These are phyloP conservation scores for Calonectria multiphialidica DNA, from an alignment of 2,329 filamentous ascomycete species.

Conservation along the genomic window DNA sequence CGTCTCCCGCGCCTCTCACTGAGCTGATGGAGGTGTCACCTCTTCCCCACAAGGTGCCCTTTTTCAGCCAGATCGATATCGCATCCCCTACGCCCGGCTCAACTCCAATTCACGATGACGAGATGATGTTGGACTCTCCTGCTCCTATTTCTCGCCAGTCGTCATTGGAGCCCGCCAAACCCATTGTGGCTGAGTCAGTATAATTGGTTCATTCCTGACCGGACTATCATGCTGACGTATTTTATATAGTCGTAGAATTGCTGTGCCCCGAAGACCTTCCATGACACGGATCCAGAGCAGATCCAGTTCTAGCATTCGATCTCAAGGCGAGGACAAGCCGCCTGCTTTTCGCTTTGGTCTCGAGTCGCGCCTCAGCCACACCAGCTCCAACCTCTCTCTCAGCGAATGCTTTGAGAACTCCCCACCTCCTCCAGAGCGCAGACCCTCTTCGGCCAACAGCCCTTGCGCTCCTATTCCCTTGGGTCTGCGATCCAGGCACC, in stretches of 20 bases:
- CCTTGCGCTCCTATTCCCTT: slow-evolving; percentile 66
- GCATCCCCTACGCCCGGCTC: slow-evolving; percentile 78
- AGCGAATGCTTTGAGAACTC: slow-evolving; percentile 82
- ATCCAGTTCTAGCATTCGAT: slow-evolving; percentile 74
- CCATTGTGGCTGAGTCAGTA: slow-evolving; percentile 66
- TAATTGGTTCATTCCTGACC: slow-evolving; percentile 33
- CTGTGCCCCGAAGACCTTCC: slow-evolving; percentile 78
- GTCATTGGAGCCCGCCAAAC: slow-evolving; percentile 62
- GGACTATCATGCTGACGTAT: slow-evolving; percentile 37
- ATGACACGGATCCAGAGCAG: slow-evolving; percentile 81
- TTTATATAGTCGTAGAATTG: slow-evolving; percentile 70
- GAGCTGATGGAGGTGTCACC: slow-evolving; percentile 96
- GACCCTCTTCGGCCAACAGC: slow-evolving; percentile 71
- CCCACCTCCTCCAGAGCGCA: slow-evolving; percentile 80
- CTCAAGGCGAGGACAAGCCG: slow-evolving; percentile 73
- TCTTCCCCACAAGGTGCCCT: slow-evolving; percentile 86
- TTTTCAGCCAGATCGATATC: slow-evolving; percentile 73
- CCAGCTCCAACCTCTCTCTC: slow-evolving; percentile 67
- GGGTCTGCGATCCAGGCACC: slow-evolving; percentile 73
- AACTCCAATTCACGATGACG: slow-evolving; percentile 58
- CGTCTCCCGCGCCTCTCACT: slow-evolving; percentile 78
- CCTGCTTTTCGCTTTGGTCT: slow-evolving; percentile 82
- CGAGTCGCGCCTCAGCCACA: slow-evolving; percentile 44
- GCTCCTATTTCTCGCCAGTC: slow-evolving; percentile 60
- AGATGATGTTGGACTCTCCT: slow-evolving; percentile 70